Evolutionary conservation across 1,139 yeast species (phyloP).

Genomic region (Debaryomycetaceae sp.): DNA sequence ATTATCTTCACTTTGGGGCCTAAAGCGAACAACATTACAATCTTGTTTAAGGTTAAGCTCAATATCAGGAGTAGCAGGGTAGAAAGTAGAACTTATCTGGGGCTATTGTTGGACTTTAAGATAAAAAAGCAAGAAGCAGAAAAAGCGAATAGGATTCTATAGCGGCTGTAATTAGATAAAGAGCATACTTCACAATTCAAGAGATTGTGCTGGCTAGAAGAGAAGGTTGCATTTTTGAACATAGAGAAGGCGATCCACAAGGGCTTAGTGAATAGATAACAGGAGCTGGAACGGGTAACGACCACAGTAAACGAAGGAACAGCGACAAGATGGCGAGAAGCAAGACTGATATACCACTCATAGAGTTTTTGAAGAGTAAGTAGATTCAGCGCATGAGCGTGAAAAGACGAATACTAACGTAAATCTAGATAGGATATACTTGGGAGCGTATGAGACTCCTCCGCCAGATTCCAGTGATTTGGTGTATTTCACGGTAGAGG

Average conservation of each 20-base stretch:
- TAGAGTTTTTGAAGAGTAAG: conserved; percentile 48
- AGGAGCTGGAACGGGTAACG: too few relatives aligned
- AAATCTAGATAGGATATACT: conserved; percentile 68
- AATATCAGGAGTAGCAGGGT: neutral
- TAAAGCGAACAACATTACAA: neutral
- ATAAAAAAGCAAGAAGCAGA: neutral
- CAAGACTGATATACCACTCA: conserved; percentile 30
- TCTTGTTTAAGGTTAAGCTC: neutral
- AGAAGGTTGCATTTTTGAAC: neutral
- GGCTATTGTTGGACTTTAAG: neutral
- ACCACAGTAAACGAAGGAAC: neutral
- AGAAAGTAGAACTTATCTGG: neutral
- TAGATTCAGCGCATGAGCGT: conserved; percentile 8
- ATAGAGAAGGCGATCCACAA: neutral
- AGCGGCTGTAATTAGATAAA: neutral
- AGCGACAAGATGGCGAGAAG: conserved; percentile 15
- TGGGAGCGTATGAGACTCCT: conserved; percentile 80
- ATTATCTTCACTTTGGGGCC: neutral
- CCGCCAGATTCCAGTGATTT: conserved; percentile 76
- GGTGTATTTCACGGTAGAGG: conserved; percentile 90
- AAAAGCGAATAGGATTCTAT: neutral
- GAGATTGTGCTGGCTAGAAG: neutral
- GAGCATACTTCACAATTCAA: neutral
- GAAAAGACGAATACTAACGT: conserved; percentile 6
- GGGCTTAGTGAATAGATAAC: too few relatives aligned